A percentile compares a stretch with the other conserved stretches of the same genome.
Evolutionary conservation across 768 basidiomycete species (phyloP).

Genomic region (Russula earlei): DNA sequence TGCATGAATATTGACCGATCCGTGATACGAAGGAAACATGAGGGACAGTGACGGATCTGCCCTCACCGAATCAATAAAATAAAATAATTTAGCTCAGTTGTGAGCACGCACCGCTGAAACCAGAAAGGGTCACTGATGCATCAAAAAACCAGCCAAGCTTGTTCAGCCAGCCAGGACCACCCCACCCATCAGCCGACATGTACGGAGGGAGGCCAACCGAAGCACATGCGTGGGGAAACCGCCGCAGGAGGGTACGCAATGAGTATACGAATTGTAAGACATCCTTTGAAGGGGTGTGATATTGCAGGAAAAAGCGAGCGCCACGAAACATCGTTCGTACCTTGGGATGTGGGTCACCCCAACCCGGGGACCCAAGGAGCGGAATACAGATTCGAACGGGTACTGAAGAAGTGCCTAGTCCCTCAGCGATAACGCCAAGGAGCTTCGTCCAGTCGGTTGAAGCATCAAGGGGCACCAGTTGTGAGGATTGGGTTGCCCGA

Average conservation of each 20-base stretch:
- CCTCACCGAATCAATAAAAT: conserved; percentile 26
- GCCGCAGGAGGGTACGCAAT: conserved; percentile 52
- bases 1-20: conserved; percentile 66
- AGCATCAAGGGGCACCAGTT: conserved; percentile 6
- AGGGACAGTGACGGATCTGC: conserved; percentile 68
- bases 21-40: conserved; percentile 79
- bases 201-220: conserved; percentile 59
- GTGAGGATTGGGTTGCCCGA: conserved; percentile 23
- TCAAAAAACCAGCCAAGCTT: conserved; percentile 77
- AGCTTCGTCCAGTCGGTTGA: conserved; percentile 4
- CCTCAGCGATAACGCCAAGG: conserved; percentile 4
- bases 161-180: conserved; percentile 61
- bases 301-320: background rate
- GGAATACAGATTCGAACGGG: conserved; percentile 19
- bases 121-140: conserved; percentile 59
- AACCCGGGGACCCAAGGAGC: conserved; percentile 34
- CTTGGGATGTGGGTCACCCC: conserved; percentile 53
- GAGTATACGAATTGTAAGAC: conserved; percentile 64
- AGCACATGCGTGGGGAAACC: conserved; percentile 51
- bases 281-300: conserved; percentile 34
- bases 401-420: conserved; percentile 15
- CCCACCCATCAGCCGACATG: conserved; percentile 48
- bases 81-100: background rate
- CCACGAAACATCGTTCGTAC: conserved; percentile 32
- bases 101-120: conserved; percentile 60